phyloP scores from a whole-genome alignment of 1,139 yeast species.

The Saccharomycopsis phalli region DNA sequence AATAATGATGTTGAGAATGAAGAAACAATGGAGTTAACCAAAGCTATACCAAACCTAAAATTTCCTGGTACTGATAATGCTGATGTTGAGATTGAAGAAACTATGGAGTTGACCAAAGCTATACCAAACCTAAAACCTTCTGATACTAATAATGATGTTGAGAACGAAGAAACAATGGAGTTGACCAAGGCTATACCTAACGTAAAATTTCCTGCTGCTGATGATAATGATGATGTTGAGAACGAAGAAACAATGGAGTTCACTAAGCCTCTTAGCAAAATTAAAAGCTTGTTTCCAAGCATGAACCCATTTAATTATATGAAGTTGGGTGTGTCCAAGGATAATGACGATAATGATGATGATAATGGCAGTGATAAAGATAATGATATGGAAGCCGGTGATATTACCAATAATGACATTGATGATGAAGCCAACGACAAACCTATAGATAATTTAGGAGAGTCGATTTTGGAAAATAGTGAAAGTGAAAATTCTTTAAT shows the following conservation, averaged over 20 bases:
- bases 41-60: conserved; percentile 1
- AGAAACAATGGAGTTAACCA: conserved; percentile 24
- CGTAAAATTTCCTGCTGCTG: not conserved
- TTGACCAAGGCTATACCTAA: conserved; percentile 6
- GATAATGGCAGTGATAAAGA: not conserved
- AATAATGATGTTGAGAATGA: not conserved
- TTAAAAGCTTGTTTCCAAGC: not conserved
- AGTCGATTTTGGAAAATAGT: not conserved
- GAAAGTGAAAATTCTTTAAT: conserved; percentile 17
- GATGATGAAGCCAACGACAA: not conserved
- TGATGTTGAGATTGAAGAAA: conserved; percentile 4
- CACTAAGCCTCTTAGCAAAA: conserved; percentile 20
- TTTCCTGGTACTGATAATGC: too few species aligned
- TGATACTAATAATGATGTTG: conserved; percentile 10
- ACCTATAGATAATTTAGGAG: too few species aligned
- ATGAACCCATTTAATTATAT: not conserved
- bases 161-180: conserved; percentile 8
- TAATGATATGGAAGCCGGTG: not conserved
- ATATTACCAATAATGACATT: not conserved
- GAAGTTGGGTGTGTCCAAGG: not conserved
- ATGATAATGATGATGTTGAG: conserved; percentile 5
- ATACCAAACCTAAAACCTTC: conserved; percentile 1
- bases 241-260: conserved; percentile 24
- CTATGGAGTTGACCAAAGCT: conserved; percentile 19
- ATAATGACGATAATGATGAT: too few species aligned